Evolutionary conservation across 2,329 filamentous ascomycete genomes (phyloP).

Genomic region (Talaromyces marneffei): DNA sequence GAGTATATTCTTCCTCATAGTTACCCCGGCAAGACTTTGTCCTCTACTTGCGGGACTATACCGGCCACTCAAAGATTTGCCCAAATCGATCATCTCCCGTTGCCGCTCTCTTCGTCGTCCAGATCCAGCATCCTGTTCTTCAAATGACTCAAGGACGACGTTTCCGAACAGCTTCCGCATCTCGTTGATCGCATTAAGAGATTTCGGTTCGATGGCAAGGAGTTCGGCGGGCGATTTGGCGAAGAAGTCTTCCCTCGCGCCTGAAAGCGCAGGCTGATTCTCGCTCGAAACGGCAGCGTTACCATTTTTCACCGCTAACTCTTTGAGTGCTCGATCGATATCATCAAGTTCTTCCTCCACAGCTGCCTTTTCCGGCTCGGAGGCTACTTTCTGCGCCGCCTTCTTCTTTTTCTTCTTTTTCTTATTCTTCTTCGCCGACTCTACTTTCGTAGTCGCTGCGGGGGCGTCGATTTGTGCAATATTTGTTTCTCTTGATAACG

Average conservation of each 20-base stretch:
- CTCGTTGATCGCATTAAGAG: constrained; percentile 82
- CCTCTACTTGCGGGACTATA: constrained; percentile 52
- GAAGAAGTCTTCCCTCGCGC: constrained; percentile 16
- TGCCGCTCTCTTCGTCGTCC: constrained; percentile 53
- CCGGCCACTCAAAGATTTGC: constrained; percentile 50
- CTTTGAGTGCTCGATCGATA: constrained; percentile 59
- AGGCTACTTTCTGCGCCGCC: constrained; percentile 43
- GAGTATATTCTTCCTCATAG: constrained; percentile 72
- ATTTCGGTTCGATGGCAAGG: constrained; percentile 60
- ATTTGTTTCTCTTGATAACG: constrained; percentile 25
- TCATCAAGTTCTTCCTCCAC: constrained; percentile 50
- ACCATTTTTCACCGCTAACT: constrained; percentile 46
- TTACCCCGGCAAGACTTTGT: constrained; percentile 63
- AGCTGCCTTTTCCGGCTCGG: constrained; percentile 20
- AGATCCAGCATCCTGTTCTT: constrained; percentile 40
- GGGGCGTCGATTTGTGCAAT: constrained; percentile 17
- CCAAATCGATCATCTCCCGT: constrained; percentile 44
- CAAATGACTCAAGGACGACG: constrained; percentile 55
- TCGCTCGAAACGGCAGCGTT: constrained; percentile 26
- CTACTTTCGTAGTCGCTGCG: constrained; percentile 15
- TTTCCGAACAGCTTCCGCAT: constrained; percentile 73
- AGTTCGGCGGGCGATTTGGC: constrained; percentile 45
- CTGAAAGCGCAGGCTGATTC: constrained; percentile 22
- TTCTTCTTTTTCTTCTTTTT: constrained; percentile 48
- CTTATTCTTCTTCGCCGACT: background rate